phyloP scores from a whole-genome alignment of 208 protist species.

The Acanthamoeba healyi region DNA sequence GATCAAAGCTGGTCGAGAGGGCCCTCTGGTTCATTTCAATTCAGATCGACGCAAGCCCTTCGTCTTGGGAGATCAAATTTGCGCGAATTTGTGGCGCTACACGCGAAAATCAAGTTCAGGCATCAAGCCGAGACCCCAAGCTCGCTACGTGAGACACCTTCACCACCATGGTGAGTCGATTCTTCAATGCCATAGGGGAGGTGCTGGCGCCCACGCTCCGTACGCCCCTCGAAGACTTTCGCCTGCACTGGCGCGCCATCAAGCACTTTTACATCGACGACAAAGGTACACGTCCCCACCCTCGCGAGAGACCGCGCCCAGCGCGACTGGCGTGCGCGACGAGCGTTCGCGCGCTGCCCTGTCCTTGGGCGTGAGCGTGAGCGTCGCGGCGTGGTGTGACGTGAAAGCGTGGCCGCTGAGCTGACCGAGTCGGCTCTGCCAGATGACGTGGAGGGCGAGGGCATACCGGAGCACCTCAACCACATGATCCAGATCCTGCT shows the following conservation, averaged over 20 bases:
- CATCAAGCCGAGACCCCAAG: not conserved
- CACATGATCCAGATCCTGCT: constrained; percentile 16
- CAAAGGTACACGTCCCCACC: not conserved
- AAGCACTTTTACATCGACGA: constrained; percentile 58
- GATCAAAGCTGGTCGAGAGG: no score
- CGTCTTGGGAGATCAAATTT: no score
- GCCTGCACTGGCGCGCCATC: constrained; percentile 49
- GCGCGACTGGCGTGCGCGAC: no score
- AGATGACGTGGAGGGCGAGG: constrained; percentile 61
- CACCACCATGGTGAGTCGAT: constrained; percentile 55
- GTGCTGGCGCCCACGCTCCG: constrained; percentile 37
- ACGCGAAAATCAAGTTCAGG: no score
- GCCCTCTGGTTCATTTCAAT: no score
- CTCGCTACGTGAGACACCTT: not conserved
- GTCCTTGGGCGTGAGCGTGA: not conserved
- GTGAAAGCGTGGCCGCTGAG: not conserved
- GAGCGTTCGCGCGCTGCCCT: no score
- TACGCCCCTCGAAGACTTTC: constrained; percentile 61
- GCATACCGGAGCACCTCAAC: constrained; percentile 44
- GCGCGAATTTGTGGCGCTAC: no score
- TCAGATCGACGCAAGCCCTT: no score
- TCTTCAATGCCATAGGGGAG: constrained; percentile 33
- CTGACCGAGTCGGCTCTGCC: not conserved
- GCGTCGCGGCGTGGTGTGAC: not conserved
- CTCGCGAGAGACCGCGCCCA: no score